Base-by-base conservation (phyloP, 495 filamentous ascomycete species). In the Daldinia childiae region DNA sequence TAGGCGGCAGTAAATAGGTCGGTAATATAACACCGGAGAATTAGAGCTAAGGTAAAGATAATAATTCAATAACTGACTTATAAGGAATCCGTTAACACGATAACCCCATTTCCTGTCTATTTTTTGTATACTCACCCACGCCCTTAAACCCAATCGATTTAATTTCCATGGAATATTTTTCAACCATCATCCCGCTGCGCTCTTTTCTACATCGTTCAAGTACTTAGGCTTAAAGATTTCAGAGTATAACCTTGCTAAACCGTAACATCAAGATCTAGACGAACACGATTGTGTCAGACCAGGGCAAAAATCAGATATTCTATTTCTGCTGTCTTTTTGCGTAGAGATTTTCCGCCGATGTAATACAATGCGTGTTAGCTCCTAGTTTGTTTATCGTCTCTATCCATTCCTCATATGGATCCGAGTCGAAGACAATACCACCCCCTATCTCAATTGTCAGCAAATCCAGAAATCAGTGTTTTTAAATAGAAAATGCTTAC, bases 371-470 rank as follows among this genome's bases (percentile, higher is more conserved):
- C 82, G 96, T 91, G 79, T 94, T 97, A 36, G 92, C 93, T 17
- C 91, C 89, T 27, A 97, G 82, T 85, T 99, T 99, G 82, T 99
- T 98, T 82, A 99, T 90, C 48, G 95, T 99, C 88, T 99, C 95
- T 76, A 95, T 84, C 82, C 91, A 98, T 82, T 98, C 95, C 64
- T 99, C 95, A 74, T 94, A 93, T 43, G 89, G 89, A 77, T 97
- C 95, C 14, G 91, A 94, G 79, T 99, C 95, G 79, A 95, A 97
- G 21, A 99, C 95, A 75, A 99, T 98, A 15, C 95, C 95, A 43
- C 95, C 95, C n/a, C 93, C 93, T 88, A 55, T 52, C 1, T 36
- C 39, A 41, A 60, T 11, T 15, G 30, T 68, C 64, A 72, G 69
- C 54, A 60, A 59, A 1, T 27, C 4, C 6, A n/a, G 11, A 38